Percentiles rank a stretch among this genome's conserved stretches.
These are phyloP conservation scores for Discostella pseudostelligera DNA, from an alignment of 108 stramenopile genomes.

Conservation along the genomic window DNA sequence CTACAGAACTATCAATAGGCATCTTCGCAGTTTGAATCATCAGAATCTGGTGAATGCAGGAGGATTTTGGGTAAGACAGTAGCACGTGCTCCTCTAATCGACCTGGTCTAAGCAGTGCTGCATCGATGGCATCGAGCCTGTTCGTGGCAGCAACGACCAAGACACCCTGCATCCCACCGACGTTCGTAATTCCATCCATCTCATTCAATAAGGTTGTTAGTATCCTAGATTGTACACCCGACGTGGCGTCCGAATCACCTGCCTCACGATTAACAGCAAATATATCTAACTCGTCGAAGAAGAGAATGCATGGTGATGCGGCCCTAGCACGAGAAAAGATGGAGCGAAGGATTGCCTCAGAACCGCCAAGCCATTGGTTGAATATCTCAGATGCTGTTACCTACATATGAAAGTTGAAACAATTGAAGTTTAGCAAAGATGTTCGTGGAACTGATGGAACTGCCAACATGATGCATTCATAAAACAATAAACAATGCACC, in stretches of 20 bases:
- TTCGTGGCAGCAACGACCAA: slow-evolving; percentile 70
- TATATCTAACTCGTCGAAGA: slow-evolving; percentile 98
- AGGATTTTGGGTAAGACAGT: slow-evolving; percentile 43
- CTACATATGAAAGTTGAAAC: slow-evolving; percentile 23
- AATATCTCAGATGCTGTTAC: slow-evolving; percentile 88
- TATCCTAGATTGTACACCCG: slow-evolving; percentile 59
- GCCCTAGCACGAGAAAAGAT: slow-evolving; percentile 78
- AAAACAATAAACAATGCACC: background rate
- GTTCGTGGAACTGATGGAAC: background rate
- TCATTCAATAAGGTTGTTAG: slow-evolving; percentile 82
- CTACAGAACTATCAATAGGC: slow-evolving; percentile 27
- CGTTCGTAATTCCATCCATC: slow-evolving; percentile 76
- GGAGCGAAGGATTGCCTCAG: slow-evolving; percentile 89
- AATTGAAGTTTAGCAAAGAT: slow-evolving; percentile 6
- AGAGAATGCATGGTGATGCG: slow-evolving; percentile 92
- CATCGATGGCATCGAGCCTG: slow-evolving; percentile 62
- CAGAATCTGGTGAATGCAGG: slow-evolving; percentile 57
- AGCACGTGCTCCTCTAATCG: slow-evolving; percentile 53
- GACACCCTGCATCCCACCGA: slow-evolving; percentile 51
- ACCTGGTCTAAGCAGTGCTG: slow-evolving; percentile 66
- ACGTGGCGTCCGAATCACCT: slow-evolving; percentile 65
- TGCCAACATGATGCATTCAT: background rate
- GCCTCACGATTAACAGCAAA: slow-evolving; percentile 82
- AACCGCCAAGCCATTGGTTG: slow-evolving; percentile 96
- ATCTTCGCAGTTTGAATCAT: slow-evolving; percentile 42